These are phyloP conservation scores for Orobanche coerulescens DNA, from an alignment of 257 asterid species.

Conservation along the genomic window DNA sequence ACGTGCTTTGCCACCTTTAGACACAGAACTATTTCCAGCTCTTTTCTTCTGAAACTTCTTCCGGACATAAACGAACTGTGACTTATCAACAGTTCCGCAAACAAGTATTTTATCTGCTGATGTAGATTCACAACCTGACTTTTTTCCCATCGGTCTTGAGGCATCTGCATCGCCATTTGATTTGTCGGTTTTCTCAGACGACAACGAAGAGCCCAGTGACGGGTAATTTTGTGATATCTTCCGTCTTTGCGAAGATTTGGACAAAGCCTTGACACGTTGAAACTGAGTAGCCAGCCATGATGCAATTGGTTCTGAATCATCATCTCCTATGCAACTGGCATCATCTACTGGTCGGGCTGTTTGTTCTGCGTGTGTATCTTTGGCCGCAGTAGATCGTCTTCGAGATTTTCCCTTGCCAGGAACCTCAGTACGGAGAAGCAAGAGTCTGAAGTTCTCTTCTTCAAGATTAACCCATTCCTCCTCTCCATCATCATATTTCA, in stretches of 20 bases:
- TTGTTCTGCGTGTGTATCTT: conserved; percentile 31
- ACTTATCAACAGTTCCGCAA: conserved; percentile 26
- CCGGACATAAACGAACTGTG: conserved; percentile 60
- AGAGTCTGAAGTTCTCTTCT: conserved; percentile 77
- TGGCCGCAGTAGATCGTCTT: conserved; percentile 27
- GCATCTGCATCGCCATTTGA: conserved; percentile 26
- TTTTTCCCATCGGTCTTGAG: conserved; percentile 26
- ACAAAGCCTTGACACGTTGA: conserved; percentile 57
- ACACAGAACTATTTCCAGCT: conserved; percentile 24
- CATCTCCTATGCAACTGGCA: conserved; percentile 36
- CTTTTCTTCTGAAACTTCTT: conserved; percentile 42
- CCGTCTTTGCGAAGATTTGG: conserved; percentile 49
- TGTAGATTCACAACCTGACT: conserved; percentile 30
- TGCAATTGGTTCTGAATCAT: conserved; percentile 83
- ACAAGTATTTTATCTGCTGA: conserved; percentile 29
- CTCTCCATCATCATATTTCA: conserved; percentile 88
- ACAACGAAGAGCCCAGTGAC: conserved; percentile 30
- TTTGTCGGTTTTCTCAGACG: conserved; percentile 36
- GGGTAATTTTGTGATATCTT: conserved; percentile 32
- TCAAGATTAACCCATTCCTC: conserved; percentile 92
- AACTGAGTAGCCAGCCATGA: conserved; percentile 87
- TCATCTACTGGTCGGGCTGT: conserved; percentile 34
- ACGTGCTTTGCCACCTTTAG: conserved; percentile 32
- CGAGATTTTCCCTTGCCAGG: conserved; percentile 45
- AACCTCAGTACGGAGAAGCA: conserved; percentile 84